Percentiles rank a stretch among this genome's conserved stretches.
Evolutionary conservation across 176 grass and related monocot species (phyloP).

Genomic region (Carex littledalei): DNA sequence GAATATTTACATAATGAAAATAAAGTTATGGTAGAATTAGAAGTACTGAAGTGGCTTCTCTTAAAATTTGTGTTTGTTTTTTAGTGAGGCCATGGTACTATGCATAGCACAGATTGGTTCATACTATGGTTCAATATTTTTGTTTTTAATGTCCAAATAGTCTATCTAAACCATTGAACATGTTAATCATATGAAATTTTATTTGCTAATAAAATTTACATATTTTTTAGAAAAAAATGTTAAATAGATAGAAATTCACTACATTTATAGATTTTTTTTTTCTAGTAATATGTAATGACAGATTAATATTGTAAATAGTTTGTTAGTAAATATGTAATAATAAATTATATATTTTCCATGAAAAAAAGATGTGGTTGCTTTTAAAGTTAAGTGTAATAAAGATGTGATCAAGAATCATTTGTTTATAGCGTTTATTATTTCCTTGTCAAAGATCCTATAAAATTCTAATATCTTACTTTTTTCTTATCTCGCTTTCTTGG

Average conservation of each 20-base stretch:
- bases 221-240: too few species aligned
- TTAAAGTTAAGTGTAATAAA: background rate
- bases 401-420: background rate
- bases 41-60: background rate
- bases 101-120: too few species aligned
- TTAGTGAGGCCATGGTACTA: too few species aligned
- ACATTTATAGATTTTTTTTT: too few species aligned
- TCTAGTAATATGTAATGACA: too few species aligned
- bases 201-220: too few species aligned
- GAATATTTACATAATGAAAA: background rate
- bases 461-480: background rate
- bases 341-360: background rate
- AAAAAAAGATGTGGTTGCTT: too few species aligned
- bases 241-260: too few species aligned
- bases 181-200: too few species aligned
- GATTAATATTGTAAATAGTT: background rate
- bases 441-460: background rate
- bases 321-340: background rate
- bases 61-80: background rate
- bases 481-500: background rate
- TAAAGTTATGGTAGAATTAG: background rate
- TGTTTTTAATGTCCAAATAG: too few species aligned
- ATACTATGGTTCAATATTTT: too few species aligned
- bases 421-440: background rate
- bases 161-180: too few species aligned